These are phyloP conservation scores for Diacronema lutheri DNA, from an alignment of 78 protist species.

Conservation along the genomic window DNA sequence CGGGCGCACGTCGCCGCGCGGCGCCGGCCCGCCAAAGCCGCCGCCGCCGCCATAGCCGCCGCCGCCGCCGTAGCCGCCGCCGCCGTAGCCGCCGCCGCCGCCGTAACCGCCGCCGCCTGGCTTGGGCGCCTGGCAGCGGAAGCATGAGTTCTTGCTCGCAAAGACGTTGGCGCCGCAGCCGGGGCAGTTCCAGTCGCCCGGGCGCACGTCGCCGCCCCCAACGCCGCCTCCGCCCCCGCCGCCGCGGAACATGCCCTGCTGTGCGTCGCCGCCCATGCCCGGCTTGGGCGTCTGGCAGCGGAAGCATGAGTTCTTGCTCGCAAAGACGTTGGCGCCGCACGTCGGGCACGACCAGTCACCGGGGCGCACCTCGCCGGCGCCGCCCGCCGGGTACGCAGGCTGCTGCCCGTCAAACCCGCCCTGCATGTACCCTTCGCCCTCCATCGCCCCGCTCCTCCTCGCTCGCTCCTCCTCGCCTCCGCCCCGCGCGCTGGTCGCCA, in stretches of 20 bases:
- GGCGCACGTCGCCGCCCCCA: too few relatives aligned
- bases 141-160: conserved; percentile 14
- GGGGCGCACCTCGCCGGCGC: not conserved
- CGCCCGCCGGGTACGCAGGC: too few relatives aligned
- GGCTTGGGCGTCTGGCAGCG: not conserved
- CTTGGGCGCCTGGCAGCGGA: conserved; percentile 5
- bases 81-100: not conserved
- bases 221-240: too few relatives aligned
- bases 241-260: too few relatives aligned
- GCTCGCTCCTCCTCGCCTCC: too few relatives aligned
- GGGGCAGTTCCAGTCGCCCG: conserved; percentile 33
- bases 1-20: too few relatives aligned
- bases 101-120: conserved; percentile 4
- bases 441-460: too few relatives aligned
- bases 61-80: not conserved
- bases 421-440: too few relatives aligned
- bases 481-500: too few relatives aligned
- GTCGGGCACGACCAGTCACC: conserved; percentile 1
- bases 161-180: conserved; percentile 17
- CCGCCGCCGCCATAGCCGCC: too few relatives aligned
- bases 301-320: not conserved
- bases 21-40: too few relatives aligned
- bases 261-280: not conserved
- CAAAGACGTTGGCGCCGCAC: not conserved
- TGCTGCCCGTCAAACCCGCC: too few relatives aligned